Percentiles rank a stretch among this genome's conserved stretches.
Conservation (phyloP, 1,284 basidiomycete species). For the Leccinum subfulvum region DNA sequence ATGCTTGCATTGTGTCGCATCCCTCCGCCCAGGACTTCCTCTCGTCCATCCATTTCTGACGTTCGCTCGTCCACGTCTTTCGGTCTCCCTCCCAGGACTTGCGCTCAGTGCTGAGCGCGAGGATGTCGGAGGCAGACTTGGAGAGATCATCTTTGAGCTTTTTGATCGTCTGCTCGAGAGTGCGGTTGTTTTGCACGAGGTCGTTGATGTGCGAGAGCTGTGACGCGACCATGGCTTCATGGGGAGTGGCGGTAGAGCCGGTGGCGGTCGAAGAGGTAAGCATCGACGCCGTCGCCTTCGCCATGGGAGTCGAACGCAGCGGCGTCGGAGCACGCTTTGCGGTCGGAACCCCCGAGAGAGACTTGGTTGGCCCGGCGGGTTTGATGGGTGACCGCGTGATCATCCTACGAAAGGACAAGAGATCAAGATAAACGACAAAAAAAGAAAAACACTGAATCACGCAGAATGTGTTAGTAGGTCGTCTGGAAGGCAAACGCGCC, state of each 20-base stretch:
- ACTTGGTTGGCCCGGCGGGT: constrained; percentile 6
- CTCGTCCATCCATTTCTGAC: constrained; percentile 50
- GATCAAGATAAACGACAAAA: not conserved
- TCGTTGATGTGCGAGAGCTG: constrained; percentile 67
- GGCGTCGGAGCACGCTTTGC: constrained; percentile 24
- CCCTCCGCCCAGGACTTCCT: constrained; percentile 58
- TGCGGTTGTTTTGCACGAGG: constrained; percentile 61
- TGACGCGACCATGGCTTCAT: constrained; percentile 52
- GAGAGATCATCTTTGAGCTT: constrained; percentile 48
- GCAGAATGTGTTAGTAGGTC: not conserved
- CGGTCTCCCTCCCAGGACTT: constrained; percentile 30
- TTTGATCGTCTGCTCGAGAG: constrained; percentile 56
- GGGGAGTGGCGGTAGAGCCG: constrained; percentile 35
- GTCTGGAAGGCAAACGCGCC: constrained; percentile 4
- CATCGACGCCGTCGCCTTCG: constrained; percentile 28
- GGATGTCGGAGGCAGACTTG: constrained; percentile 28
- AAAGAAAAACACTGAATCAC: not conserved
- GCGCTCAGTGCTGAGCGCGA: constrained; percentile 21
- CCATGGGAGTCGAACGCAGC: constrained; percentile 16
- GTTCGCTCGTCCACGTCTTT: constrained; percentile 43
- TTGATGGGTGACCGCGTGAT: constrained; percentile 32
- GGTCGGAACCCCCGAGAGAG: constrained; percentile 10
- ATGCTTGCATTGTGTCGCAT: constrained; percentile 58
- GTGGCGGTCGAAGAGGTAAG: constrained; percentile 31
- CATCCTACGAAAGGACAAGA: constrained; percentile 16